Conservation (phyloP, 345 rosid genomes). For the Cardamine chenopodiifolia region DNA sequence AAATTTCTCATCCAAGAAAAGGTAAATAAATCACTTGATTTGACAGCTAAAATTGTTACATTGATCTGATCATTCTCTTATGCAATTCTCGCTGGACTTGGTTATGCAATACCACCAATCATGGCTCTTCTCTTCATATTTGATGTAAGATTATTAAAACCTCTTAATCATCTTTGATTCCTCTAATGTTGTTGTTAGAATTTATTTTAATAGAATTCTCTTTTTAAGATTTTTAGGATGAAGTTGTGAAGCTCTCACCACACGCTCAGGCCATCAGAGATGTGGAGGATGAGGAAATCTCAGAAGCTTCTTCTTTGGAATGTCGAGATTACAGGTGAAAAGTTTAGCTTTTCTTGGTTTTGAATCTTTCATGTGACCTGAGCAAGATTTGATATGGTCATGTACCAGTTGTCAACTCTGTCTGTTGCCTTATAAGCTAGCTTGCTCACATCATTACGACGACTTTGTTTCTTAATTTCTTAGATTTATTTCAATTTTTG, state of each 20-base stretch:
- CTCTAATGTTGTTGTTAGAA: neutral
- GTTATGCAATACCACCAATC: slow-evolving; percentile 93
- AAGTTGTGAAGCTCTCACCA: slow-evolving; percentile 92
- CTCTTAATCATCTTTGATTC: neutral
- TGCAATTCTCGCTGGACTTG: slow-evolving; percentile 75
- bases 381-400: no score
- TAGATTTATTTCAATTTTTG: no score
- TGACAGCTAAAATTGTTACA: no score
- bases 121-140: slow-evolving; percentile 93
- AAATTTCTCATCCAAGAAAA: no score
- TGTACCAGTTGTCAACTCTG: no score
- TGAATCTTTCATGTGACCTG: neutral
- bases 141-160: slow-evolving; percentile 52
- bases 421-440: no score
- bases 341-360: neutral
- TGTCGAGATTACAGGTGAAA: slow-evolving; percentile 97
- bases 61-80: slow-evolving; percentile 68
- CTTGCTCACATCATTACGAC: no score
- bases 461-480: no score
- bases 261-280: slow-evolving; percentile 98
- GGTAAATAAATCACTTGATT: no score
- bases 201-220: neutral
- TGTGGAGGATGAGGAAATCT: slow-evolving; percentile 98
- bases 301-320: slow-evolving; percentile 93
- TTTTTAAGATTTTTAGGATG: no score